phyloP scores from a whole-genome alignment of 495 filamentous ascomycete species.

The Corynascus novoguineensis region DNA sequence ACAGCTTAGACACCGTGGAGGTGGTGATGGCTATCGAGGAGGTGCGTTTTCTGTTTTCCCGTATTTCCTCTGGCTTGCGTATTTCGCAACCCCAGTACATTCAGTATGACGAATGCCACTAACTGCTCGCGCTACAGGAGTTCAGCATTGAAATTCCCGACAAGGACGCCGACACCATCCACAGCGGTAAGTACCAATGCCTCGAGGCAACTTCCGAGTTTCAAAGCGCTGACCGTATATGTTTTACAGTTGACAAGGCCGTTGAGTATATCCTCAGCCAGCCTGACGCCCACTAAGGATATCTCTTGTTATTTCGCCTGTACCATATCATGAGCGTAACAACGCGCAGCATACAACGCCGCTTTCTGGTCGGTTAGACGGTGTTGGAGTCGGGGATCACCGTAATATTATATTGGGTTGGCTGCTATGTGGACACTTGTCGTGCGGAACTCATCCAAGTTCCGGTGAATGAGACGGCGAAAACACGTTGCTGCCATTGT shows the following conservation, averaged over 20 bases:
- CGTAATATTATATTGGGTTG: slow-evolving; percentile 6
- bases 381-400: slow-evolving; percentile 1
- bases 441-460: slow-evolving; percentile 1
- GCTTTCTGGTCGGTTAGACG: slow-evolving; percentile 26
- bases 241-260: slow-evolving; percentile 76
- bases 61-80: too few relatives aligned
- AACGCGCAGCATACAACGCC: slow-evolving; percentile 27
- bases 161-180: slow-evolving; percentile 95
- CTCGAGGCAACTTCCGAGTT: background rate
- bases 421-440: background rate
- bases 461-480: background rate
- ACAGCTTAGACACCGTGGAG: slow-evolving; percentile 97
- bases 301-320: slow-evolving; percentile 18
- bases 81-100: too few relatives aligned
- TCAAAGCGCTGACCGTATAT: slow-evolving; percentile 16
- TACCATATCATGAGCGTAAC: slow-evolving; percentile 21
- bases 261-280: slow-evolving; percentile 93
- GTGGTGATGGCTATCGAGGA: slow-evolving; percentile 99
- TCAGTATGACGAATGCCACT: background rate
- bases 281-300: slow-evolving; percentile 63
- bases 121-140: slow-evolving; percentile 54
- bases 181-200: slow-evolving; percentile 67
- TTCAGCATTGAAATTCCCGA: slow-evolving; percentile 99
- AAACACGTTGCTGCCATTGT: background rate
- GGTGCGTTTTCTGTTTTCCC: slow-evolving; percentile 48